phyloP scores from a whole-genome alignment of 306 rosid species.

The Vigna angularis region DNA sequence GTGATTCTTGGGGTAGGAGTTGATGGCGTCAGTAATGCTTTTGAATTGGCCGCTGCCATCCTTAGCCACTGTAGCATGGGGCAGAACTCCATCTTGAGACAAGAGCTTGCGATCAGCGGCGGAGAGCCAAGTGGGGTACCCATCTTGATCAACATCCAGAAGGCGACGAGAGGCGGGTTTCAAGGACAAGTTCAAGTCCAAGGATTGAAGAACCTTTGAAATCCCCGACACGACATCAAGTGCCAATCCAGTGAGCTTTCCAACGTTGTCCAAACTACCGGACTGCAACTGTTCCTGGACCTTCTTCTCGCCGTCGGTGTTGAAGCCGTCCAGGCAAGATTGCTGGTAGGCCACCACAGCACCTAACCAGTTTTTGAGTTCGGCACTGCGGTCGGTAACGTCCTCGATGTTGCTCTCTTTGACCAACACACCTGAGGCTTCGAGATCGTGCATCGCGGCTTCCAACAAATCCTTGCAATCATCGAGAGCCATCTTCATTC shows the following conservation, averaged over 20 bases:
- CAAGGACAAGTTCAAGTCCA: slow-evolving; percentile 47
- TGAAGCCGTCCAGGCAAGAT: slow-evolving; percentile 61
- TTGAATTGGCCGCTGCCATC: slow-evolving; percentile 72
- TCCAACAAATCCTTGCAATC: slow-evolving; percentile 71
- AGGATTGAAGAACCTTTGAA: slow-evolving; percentile 29
- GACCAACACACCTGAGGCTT: slow-evolving; percentile 29
- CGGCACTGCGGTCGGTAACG: slow-evolving; percentile 30
- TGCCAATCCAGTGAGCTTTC: slow-evolving; percentile 57
- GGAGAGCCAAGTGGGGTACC: slow-evolving; percentile 64
- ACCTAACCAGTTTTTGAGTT: slow-evolving; percentile 69
- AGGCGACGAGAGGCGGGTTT: slow-evolving; percentile 57
- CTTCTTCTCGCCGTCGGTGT: slow-evolving; percentile 39
- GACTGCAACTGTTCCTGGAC: slow-evolving; percentile 23
- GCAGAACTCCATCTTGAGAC: neutral
- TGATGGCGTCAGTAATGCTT: slow-evolving; percentile 59
- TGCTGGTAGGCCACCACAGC: slow-evolving; percentile 61
- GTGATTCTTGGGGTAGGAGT: slow-evolving; percentile 54
- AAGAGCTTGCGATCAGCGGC: slow-evolving; percentile 60
- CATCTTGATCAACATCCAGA: slow-evolving; percentile 45
- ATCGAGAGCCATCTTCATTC: slow-evolving; percentile 56
- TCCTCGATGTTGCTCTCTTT: slow-evolving; percentile 25
- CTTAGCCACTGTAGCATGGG: slow-evolving; percentile 73
- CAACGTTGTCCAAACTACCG: slow-evolving; percentile 40
- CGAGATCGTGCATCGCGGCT: slow-evolving; percentile 52
- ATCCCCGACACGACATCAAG: slow-evolving; percentile 61